phyloP scores from a whole-genome alignment of 495 filamentous ascomycete species.

The Pyrenula aspistea region DNA sequence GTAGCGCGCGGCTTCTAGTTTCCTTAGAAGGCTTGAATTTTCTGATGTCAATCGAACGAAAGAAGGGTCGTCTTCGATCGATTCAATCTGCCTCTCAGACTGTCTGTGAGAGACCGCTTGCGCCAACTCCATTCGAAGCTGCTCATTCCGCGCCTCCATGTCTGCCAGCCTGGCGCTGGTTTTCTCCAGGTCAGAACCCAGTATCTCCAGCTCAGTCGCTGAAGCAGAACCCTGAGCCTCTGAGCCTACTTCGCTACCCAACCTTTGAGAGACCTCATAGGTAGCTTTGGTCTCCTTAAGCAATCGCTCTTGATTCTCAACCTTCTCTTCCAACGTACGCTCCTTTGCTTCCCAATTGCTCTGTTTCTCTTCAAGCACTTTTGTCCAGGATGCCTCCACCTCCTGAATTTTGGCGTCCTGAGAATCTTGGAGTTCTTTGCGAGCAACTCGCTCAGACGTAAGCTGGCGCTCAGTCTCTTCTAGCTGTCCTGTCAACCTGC shows the following conservation, averaged over 20 bases:
- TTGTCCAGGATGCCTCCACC: slow-evolving; percentile 79
- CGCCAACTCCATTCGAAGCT: slow-evolving; percentile 78
- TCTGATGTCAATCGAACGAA: slow-evolving; percentile 81
- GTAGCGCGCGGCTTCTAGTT: slow-evolving; percentile 67
- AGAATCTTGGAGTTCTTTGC: slow-evolving; percentile 63
- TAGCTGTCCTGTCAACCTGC: slow-evolving; percentile 76
- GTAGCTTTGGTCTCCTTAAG: slow-evolving; percentile 92
- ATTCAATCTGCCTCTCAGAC: slow-evolving; percentile 31
- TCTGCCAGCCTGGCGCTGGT: slow-evolving; percentile 80
- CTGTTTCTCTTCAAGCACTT: slow-evolving; percentile 86
- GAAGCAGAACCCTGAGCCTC: slow-evolving; percentile 45
- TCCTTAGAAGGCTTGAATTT: slow-evolving; percentile 79
- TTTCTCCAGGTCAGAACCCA: slow-evolving; percentile 80
- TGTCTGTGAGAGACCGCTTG: slow-evolving; percentile 70
- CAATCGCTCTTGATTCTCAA: slow-evolving; percentile 85
- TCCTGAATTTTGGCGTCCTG: slow-evolving; percentile 72
- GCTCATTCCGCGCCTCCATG: slow-evolving; percentile 89
- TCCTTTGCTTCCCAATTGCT: slow-evolving; percentile 97
- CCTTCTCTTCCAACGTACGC: slow-evolving; percentile 78
- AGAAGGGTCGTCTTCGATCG: slow-evolving; percentile 74
- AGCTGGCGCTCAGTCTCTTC: slow-evolving; percentile 71
- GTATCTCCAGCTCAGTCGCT: slow-evolving; percentile 86
- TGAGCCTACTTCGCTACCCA: slow-evolving; percentile 60
- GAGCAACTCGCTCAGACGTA: slow-evolving; percentile 57
- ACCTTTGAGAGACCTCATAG: slow-evolving; percentile 88